Evolutionary conservation across 1,284 basidiomycete species (phyloP).

Genomic region (Cryptococcus sp.): DNA sequence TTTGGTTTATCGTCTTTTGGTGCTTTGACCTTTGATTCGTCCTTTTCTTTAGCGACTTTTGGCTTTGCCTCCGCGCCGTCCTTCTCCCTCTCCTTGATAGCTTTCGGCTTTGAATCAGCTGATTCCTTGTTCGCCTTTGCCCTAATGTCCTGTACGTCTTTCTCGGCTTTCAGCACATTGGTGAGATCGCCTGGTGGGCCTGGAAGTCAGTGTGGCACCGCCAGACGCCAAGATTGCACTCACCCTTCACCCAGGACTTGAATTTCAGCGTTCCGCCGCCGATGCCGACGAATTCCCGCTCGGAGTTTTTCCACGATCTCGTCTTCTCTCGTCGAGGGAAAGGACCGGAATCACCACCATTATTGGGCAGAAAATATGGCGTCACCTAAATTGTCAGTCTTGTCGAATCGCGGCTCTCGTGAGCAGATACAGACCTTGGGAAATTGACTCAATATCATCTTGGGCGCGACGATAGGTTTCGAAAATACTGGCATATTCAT

Average conservation of each 20-base stretch:
- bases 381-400: slow-evolving; percentile 26
- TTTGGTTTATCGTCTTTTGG: too few species aligned
- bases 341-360: slow-evolving; percentile 34
- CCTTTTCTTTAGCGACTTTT: too few species aligned
- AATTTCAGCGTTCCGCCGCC: slow-evolving; percentile 38
- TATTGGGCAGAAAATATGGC: slow-evolving; percentile 33
- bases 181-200: slow-evolving; percentile 37
- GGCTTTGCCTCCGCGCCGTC: slow-evolving; percentile 3
- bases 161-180: slow-evolving; percentile 29
- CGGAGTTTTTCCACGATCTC: slow-evolving; percentile 25
- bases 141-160: slow-evolving; percentile 26
- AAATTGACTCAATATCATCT: slow-evolving; percentile 28
- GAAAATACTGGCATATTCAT: slow-evolving; percentile 42
- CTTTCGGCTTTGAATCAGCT: not conserved
- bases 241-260: slow-evolving; percentile 38
- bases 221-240: slow-evolving; percentile 6
- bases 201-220: slow-evolving; percentile 11
- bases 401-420: not conserved
- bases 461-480: slow-evolving; percentile 38
- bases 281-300: slow-evolving; percentile 27
- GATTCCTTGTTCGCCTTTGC: not conserved
- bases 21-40: too few species aligned
- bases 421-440: slow-evolving; percentile 25
- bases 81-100: slow-evolving; percentile 21
- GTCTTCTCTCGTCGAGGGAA: slow-evolving; percentile 37